A percentile compares a stretch with the other conserved stretches of the same genome.
Evolutionary conservation across 768 basidiomycete genomes (phyloP).

Genomic region (Saitozyma sp.): DNA sequence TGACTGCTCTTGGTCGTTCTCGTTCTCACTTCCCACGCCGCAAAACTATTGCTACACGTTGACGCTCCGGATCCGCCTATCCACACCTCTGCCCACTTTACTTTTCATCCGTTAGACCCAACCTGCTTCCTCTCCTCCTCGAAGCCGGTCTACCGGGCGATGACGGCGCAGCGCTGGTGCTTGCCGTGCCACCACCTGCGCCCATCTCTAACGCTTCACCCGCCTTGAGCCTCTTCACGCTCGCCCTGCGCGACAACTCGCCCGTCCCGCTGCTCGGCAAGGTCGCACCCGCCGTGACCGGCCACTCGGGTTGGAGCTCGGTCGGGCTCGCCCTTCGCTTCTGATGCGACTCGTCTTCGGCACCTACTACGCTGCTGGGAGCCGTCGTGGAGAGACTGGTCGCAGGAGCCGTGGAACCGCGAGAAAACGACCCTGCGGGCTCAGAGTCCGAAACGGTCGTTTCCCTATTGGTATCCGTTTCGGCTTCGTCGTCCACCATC

Average conservation of each 20-base stretch:
- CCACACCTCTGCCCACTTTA: no score
- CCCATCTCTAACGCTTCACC: neutral
- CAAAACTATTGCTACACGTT: no score
- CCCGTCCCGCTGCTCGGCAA: conserved; percentile 23
- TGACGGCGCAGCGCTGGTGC: no score
- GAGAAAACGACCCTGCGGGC: no score
- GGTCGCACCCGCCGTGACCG: conserved; percentile 8
- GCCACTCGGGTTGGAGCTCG: conserved; percentile 22
- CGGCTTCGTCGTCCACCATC: conserved; percentile 42
- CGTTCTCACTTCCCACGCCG: no score
- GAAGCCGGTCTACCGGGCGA: no score
- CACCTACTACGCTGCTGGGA: conserved; percentile 1
- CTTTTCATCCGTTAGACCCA: no score
- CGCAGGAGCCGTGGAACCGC: neutral
- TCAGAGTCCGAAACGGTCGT: conserved; percentile 9
- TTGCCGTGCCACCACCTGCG: no score
- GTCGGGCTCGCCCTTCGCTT: conserved; percentile 48
- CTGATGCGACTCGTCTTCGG: conserved; percentile 39
- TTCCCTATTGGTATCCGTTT: neutral
- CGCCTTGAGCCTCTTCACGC: conserved; percentile 44
- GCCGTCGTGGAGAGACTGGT: conserved; percentile 1
- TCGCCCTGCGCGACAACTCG: conserved; percentile 24
- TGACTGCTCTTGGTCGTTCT: no score
- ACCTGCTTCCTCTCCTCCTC: no score
- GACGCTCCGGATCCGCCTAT: no score